These are phyloP conservation scores for Rhodosporidiobolus sp. DNA, from an alignment of 768 basidiomycete genomes.

Conservation along the genomic window DNA sequence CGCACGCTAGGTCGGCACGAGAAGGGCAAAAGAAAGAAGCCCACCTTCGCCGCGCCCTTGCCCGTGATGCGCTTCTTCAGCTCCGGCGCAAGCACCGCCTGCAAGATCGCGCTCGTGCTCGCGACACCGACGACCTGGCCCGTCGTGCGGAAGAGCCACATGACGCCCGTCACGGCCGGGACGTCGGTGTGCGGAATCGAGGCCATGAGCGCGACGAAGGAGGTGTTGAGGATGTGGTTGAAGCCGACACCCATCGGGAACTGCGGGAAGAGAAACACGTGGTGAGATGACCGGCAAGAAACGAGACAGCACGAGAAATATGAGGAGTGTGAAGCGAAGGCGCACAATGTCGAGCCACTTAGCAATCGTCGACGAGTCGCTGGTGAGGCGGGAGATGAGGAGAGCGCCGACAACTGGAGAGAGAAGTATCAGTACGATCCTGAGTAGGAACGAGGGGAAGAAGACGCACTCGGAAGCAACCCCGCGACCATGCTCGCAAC, in stretches of 20 bases:
- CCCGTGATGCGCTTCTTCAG: slow-evolving; percentile 71
- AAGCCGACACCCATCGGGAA: slow-evolving; percentile 15
- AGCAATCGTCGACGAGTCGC: background rate
- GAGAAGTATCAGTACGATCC: background rate
- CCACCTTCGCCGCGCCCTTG: slow-evolving; percentile 66
- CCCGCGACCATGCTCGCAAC: background rate
- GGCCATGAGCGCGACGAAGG: slow-evolving; percentile 15
- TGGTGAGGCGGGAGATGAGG: background rate
- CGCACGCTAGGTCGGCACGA: slow-evolving; percentile 6
- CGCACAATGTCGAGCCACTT: slow-evolving; percentile 7
- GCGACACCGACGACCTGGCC: slow-evolving; percentile 95
- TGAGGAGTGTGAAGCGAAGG: background rate
- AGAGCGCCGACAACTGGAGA: background rate
- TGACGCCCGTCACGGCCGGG: slow-evolving; percentile 3
- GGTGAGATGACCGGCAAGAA: too few species aligned
- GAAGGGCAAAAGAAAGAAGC: slow-evolving; percentile 41
- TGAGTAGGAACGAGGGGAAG: too few species aligned
- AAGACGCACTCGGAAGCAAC: background rate
- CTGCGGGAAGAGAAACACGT: background rate
- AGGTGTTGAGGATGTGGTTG: slow-evolving; percentile 12
- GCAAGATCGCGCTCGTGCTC: slow-evolving; percentile 74
- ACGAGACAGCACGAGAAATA: background rate
- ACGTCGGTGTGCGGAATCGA: slow-evolving; percentile 3
- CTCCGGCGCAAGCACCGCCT: slow-evolving; percentile 67
- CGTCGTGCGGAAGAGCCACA: slow-evolving; percentile 75